Evolutionary conservation across 257 asterid species (phyloP).

Genomic region (Nicotiana sylvestris): DNA sequence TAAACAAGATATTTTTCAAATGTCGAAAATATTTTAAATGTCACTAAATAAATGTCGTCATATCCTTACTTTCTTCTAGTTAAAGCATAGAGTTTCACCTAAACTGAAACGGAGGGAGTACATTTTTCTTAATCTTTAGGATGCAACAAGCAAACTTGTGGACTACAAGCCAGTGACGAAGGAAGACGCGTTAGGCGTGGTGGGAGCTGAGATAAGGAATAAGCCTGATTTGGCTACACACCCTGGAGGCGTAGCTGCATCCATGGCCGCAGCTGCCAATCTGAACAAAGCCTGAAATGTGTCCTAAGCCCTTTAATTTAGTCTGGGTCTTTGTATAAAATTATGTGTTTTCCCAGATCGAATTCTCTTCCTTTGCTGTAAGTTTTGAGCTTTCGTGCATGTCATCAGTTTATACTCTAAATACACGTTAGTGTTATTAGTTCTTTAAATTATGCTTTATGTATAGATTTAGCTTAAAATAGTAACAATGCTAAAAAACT

Average conservation of each 20-base stretch:
- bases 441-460: no score
- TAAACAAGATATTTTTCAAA: no score
- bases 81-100: no score
- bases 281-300: conserved; percentile 1
- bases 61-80: no score
- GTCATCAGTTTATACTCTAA: no score
- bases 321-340: background rate
- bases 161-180: conserved; percentile 21
- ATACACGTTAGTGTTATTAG: no score
- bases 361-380: background rate
- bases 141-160: conserved; percentile 18
- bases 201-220: conserved; percentile 21
- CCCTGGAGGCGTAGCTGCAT: conserved; percentile 26
- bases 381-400: no score
- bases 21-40: no score
- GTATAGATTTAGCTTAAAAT: no score
- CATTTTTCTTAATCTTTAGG: background rate
- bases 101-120: no score
- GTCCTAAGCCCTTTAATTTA: background rate
- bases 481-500: no score
- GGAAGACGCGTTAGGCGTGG: conserved; percentile 17
- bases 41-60: no score
- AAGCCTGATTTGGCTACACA: conserved; percentile 6
- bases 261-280: conserved; percentile 25
- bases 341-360: background rate